Base-by-base conservation (phyloP, 257 asterid genomes). In the Solanum acaule region DNA sequence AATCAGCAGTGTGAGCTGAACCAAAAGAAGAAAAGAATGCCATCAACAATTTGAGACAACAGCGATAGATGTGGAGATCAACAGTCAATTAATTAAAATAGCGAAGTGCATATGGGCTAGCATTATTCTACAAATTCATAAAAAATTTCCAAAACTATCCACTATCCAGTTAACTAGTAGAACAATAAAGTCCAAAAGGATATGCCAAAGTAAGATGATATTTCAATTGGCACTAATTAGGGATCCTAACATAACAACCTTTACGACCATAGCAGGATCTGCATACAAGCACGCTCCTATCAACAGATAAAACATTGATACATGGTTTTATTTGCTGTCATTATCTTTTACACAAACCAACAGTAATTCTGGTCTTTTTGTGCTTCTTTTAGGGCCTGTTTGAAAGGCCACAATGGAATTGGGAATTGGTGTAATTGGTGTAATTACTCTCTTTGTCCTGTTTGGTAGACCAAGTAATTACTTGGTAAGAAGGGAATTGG, bases 1-100 rank as follows among this genome's bases (percentile, higher is more conserved):
- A 81, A 91, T 90, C 88, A 87, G 92, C 72, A 91, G 92, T 65
- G 87, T 90, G 93, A 86, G 91, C 88, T 89, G 93, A 91, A 90
- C 91, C 92, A 91, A 93, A 23, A 67, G 75, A 81, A 88, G 46
- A 87, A 89, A 92, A 89, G 46, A 76, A 85, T 77, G 86, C 11
- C 86, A 82, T 82, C 27, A 82, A 82, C 27, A 20, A 82, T 56
- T 88, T 92, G 79, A 92, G 90, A 92, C 65, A 83, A 35, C 75
- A 35, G 84, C 72, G 2, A 40, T n/a, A 44, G 34, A 73, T 34
- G 71, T 22, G 88, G 23, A 22, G 9, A 40, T 37, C 29, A 6
- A 44, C 35, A 18, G 49, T 18, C 88, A 34, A 42, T 23, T 70
- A 14, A 46, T 46, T 23, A 72, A 56, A 56, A 73, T 20, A 81